Conservation (phyloP, 2,329 filamentous ascomycete genomes). For the Neocucurbitaria cava region DNA sequence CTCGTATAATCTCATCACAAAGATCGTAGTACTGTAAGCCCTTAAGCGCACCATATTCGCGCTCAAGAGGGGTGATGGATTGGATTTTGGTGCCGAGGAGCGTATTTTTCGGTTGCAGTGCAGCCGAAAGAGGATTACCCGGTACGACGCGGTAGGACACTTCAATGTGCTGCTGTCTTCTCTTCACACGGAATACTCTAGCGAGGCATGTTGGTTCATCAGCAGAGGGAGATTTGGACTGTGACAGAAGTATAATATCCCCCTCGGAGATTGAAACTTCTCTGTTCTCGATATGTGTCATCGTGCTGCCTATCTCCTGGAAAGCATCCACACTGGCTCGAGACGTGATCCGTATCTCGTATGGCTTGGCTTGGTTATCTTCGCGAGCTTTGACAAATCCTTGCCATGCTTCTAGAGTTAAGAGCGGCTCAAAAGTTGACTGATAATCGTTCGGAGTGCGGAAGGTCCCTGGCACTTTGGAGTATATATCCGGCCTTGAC, state of each 20-base stretch:
- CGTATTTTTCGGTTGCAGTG: constrained; percentile 72
- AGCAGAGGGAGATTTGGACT: constrained; percentile 72
- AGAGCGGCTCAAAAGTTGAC: constrained; percentile 84
- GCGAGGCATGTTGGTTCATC: constrained; percentile 82
- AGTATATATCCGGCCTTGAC: constrained; percentile 72
- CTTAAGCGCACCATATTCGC: constrained; percentile 91
- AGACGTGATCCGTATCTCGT: constrained; percentile 86
- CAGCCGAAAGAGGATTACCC: constrained; percentile 66
- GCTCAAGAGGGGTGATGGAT: constrained; percentile 91
- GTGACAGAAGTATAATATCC: constrained; percentile 87
- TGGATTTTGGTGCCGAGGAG: constrained; percentile 83
- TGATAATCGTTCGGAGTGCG: constrained; percentile 80
- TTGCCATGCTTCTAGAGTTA: constrained; percentile 95
- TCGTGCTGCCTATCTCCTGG: constrained; percentile 85
- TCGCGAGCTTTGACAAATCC: constrained; percentile 90
- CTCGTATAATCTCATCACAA: constrained; percentile 87
- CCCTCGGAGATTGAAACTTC: constrained; percentile 80
- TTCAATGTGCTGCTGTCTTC: constrained; percentile 82
- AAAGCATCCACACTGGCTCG: constrained; percentile 92
- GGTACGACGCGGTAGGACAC: constrained; percentile 84
- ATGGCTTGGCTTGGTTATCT: constrained; percentile 79
- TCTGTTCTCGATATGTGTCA: constrained; percentile 73
- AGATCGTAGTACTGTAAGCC: constrained; percentile 95
- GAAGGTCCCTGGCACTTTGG: constrained; percentile 79
- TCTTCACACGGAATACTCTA: constrained; percentile 78